Evolutionary conservation across 2,329 filamentous ascomycete genomes (phyloP), one percentile per base, ranked within the genome.

Genomic region (Aspergillus candidus): DNA sequence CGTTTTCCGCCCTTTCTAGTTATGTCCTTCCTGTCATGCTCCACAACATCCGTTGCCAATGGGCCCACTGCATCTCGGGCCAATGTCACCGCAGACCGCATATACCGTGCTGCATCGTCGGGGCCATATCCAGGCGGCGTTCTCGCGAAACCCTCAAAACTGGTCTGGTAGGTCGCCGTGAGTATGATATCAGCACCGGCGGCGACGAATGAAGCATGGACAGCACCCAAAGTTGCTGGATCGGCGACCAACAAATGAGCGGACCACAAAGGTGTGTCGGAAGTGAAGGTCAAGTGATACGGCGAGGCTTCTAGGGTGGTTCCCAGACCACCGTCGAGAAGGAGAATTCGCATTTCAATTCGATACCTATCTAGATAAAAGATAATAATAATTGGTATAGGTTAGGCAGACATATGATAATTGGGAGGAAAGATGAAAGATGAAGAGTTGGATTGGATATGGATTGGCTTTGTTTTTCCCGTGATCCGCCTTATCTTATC

Each of bases 151-250:
- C 77, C 81, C 10, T 76, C 66, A 6, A 72, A 60, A 0, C 78
- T 83, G 1, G 77, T 68, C 58, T 86, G 82, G 59, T 86, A 86
- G 0, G 83, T 86, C 6, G 81, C 82, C 8, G 80, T 85, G 37
- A 83, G 71, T 14, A 86, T 62, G 22, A 86, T 70, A 56, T 86
- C 79, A 43, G 77, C 76, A 31, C 79, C 80, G 2, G 77, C 74
- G 6, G 57, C 47, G 41, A 67, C 71, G 58, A 84, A 84, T 51
- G 76, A 74, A 41, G 58, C 56, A 56, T 84, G 81, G 58, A 78
- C 81, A 27, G 65, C 64, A 46, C 71, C 62, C 7, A 84, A 72
- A 1, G 73, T 78, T 6, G 67, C 52, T 3, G 70, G 72, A 50
- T 74, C 69, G 31, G 73, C 68, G 41, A 84, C 56, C n/a, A 86